These are phyloP conservation scores for Porosira glacialis DNA, from an alignment of 352 stramenopile genomes.

Conservation along the genomic window DNA sequence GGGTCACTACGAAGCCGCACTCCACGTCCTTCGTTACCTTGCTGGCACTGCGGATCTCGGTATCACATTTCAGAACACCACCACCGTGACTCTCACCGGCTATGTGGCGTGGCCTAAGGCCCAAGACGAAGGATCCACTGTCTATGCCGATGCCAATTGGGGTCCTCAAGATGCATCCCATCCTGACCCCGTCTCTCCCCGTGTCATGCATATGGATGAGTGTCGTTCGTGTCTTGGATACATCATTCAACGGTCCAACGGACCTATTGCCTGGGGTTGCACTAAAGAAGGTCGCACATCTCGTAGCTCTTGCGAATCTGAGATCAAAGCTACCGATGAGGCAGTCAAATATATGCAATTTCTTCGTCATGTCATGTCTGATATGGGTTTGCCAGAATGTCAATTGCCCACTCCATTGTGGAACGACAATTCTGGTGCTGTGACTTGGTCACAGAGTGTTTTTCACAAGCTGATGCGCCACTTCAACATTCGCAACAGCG, in stretches of 20 bases:
- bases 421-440: neutral
- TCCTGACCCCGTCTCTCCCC: too few relatives aligned
- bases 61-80: slow-evolving; percentile 5
- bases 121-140: too few relatives aligned
- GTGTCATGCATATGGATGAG: neutral
- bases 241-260: neutral
- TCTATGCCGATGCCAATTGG: too few relatives aligned
- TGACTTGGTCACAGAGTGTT: neutral
- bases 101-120: neutral
- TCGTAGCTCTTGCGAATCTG: slow-evolving; percentile 4
- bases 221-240: neutral
- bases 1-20: slow-evolving; percentile 4
- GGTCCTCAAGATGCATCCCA: too few relatives aligned
- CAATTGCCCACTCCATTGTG: neutral
- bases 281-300: neutral
- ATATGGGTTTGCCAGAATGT: neutral
- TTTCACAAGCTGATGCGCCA: neutral
- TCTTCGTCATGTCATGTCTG: neutral
- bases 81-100: neutral
- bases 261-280: slow-evolving; percentile 3
- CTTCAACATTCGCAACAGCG: neutral
- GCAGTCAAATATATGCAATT: neutral
- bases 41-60: slow-evolving; percentile 3
- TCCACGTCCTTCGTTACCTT: slow-evolving; percentile 11
- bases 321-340: slow-evolving; percentile 6